A percentile compares a stretch with the other conserved stretches of the same genome.
phyloP scores from a whole-genome alignment of 768 basidiomycete species.

The Peribolospora baueri region DNA sequence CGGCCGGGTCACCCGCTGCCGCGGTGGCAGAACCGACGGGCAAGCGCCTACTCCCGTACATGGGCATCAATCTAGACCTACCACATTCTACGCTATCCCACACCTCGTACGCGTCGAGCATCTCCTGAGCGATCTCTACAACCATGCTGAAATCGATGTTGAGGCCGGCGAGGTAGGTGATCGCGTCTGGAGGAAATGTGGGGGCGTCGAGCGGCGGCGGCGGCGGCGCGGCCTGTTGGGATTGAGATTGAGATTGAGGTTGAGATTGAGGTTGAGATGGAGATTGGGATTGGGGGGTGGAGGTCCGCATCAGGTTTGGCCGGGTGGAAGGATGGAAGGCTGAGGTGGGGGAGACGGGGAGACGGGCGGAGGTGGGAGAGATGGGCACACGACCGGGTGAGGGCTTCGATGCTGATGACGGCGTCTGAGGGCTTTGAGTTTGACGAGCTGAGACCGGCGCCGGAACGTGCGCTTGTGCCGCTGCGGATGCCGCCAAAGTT shows the following conservation, averaged over 20 bases:
- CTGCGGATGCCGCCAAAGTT: not conserved
- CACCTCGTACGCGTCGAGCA: conserved; percentile 62
- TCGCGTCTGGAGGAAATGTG: conserved; percentile 28
- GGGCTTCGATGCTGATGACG: no score
- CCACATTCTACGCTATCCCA: conserved; percentile 44
- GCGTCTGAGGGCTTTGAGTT: no score
- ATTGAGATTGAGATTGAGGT: not conserved
- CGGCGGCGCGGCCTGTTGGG: conserved; percentile 1
- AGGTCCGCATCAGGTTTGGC: not conserved
- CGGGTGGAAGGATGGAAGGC: conserved; percentile 6
- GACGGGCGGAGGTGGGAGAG: no score
- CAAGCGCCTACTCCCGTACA: conserved; percentile 14
- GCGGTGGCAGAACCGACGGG: not conserved
- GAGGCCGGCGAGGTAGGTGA: conserved; percentile 60
- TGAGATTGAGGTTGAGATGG: not conserved
- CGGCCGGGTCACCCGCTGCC: conserved; percentile 4
- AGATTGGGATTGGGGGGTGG: not conserved
- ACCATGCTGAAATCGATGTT: conserved; percentile 63
- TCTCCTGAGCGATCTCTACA: conserved; percentile 68
- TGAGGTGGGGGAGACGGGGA: not conserved
- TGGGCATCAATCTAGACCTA: conserved; percentile 4
- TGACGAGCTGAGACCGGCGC: conserved; percentile 6
- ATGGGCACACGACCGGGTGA: no score
- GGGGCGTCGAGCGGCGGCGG: conserved; percentile 6
- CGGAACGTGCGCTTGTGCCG: conserved; percentile 15